Percentiles rank a stretch among this genome's conserved stretches.
These are phyloP conservation scores for Avena eriantha DNA, from an alignment of 176 grass and related monocot genomes.

Conservation along the genomic window DNA sequence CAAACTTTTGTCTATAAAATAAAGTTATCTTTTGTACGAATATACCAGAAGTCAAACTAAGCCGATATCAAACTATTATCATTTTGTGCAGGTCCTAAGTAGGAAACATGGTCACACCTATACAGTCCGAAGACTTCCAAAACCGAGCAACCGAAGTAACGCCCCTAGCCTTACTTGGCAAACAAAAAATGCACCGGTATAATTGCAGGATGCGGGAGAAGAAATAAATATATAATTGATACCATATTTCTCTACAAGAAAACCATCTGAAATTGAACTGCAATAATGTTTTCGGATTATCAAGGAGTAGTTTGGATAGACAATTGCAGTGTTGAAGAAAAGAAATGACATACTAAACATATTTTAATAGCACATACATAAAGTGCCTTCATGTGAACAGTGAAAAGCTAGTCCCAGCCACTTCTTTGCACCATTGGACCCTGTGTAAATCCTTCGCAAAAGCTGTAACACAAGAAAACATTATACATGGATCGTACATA, in stretches of 20 bases:
- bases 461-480: slow-evolving; percentile 62
- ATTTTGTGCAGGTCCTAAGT: not conserved
- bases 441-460: slow-evolving; percentile 58
- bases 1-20: not conserved
- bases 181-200: not conserved
- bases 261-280: slow-evolving; percentile 1
- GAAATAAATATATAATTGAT: not conserved
- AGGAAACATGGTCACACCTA: not conserved
- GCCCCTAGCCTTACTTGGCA: not conserved
- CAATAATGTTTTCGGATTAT: not conserved
- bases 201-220: not conserved
- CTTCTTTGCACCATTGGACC: slow-evolving; percentile 51
- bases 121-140: not conserved
- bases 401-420: slow-evolving; percentile 71
- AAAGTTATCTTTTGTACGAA: not conserved
- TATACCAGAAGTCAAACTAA: not conserved
- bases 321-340: not conserved
- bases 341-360: slow-evolving; percentile 56
- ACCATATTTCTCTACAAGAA: not conserved
- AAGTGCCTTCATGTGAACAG: slow-evolving; percentile 65
- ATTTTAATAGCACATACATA: slow-evolving; percentile 66
- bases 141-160: not conserved
- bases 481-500: slow-evolving; percentile 77
- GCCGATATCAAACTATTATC: not conserved
- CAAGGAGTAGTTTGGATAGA: not conserved